Conservation (phyloP, 371 early-diverging fungal genomes). For the Mucor sp. region DNA sequence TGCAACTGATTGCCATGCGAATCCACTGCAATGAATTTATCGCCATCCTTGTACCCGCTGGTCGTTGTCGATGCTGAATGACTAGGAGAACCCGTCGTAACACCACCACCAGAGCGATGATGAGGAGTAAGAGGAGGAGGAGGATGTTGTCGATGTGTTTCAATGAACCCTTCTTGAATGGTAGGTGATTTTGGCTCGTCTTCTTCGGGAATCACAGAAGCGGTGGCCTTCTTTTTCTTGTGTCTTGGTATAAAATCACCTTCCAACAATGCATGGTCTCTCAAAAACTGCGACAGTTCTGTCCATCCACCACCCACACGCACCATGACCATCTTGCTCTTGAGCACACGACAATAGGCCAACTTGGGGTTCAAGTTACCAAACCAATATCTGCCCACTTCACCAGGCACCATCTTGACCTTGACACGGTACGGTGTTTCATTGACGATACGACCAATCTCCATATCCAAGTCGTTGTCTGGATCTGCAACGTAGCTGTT, state of each 20-base stretch:
- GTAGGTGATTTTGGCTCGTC: conserved; percentile 21
- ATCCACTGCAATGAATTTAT: conserved; percentile 47
- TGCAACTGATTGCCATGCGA: conserved; percentile 45
- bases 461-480: conserved; percentile 68
- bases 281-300: conserved; percentile 61
- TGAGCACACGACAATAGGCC: conserved; percentile 73
- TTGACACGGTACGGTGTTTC: conserved; percentile 48
- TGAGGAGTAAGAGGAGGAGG: neutral
- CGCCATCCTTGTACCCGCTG: conserved; percentile 45
- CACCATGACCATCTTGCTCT: conserved; percentile 75
- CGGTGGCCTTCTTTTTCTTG: neutral
- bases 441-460: conserved; percentile 73
- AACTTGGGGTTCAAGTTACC: conserved; percentile 71
- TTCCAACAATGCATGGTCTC: conserved; percentile 47
- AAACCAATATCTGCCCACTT: conserved; percentile 73
- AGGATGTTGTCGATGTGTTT: conserved; percentile 21
- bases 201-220: conserved; percentile 22
- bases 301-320: conserved; percentile 80
- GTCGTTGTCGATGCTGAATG: conserved; percentile 8
- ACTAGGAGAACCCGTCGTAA: conserved; percentile 13
- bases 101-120: neutral
- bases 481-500: conserved; percentile 66
- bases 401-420: conserved; percentile 61
- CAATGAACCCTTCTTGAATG: conserved; percentile 49
- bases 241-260: conserved; percentile 43